Base-by-base conservation (phyloP, 352 stramenopile genomes). In the Pythium apleroticum region DNA sequence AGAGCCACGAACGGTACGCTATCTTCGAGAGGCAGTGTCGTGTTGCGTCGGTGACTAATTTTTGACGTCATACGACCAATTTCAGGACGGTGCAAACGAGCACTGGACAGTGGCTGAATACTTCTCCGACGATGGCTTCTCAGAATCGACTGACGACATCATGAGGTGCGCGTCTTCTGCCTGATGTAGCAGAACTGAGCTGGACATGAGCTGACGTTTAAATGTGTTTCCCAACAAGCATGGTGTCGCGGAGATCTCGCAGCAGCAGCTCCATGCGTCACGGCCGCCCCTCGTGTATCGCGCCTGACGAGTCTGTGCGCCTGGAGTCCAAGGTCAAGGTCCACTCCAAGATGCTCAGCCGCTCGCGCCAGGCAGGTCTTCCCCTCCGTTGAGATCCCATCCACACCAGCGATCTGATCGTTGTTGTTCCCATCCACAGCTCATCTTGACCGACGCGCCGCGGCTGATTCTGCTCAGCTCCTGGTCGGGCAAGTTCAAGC, bases 71-170 rank as follows among this genome's bases (percentile, higher is more conserved):
- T 30, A n/a, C n/a, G 11, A n/a, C n/a, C n/a, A n/a, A n/a, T n/a
- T n/a, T n/a, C 35, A 90, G 80, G 85, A 93, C 67, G 85, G 85
- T 14, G 81, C 81, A 1, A 74, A 80, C 3, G 85, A 93, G 25
- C 82, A 93, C 55, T 93, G 85, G 85, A 84, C 79, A 12, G 85
- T 93, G 6, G 81, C 83, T 7, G 85, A 93, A 57, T 93, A 91
- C 50, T 92, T 93, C 65, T 81, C 83, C 4, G 77, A 91, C 45
- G 78, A 92, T 63, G 75, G 64, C 12, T 91, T 92, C 53, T 93
- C 83, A 24, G 81, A 91, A 64, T 88, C 78, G 64, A 88, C 85
- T 3, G 80, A 80, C 9, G 78, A 89, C 28, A 75, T 90, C 25
- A 76, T 90, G 58, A 83, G 70, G 80, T 83, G 61, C 4, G 49